Percentiles rank a stretch among this genome's conserved stretches.
Evolutionary conservation across 2,329 filamentous ascomycete genomes (phyloP).

Genomic region (Arthrobotrys entomopaga): DNA sequence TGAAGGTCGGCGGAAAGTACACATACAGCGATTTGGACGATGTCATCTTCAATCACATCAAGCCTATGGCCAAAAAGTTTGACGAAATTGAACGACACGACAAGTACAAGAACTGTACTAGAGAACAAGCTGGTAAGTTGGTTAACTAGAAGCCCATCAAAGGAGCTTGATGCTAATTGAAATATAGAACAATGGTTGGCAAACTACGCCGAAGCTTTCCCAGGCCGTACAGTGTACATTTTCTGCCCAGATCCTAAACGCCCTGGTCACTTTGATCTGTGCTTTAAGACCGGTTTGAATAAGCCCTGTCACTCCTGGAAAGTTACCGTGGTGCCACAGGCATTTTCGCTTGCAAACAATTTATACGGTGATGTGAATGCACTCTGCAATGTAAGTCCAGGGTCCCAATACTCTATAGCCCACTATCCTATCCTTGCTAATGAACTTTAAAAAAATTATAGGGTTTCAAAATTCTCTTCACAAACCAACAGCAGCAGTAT

Average conservation of each 20-base stretch:
- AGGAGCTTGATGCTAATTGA: slow-evolving; percentile 14
- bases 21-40: slow-evolving; percentile 97
- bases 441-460: slow-evolving; percentile 24
- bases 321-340: slow-evolving; percentile 90
- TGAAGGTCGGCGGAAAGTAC: slow-evolving; percentile 87
- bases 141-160: slow-evolving; percentile 25
- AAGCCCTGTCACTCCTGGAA: slow-evolving; percentile 74
- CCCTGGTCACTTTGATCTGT: slow-evolving; percentile 93
- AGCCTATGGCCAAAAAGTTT: slow-evolving; percentile 97
- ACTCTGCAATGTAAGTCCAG: slow-evolving; percentile 77
- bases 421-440: background rate
- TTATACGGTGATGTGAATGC: slow-evolving; percentile 94
- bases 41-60: slow-evolving; percentile 94
- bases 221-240: slow-evolving; percentile 89
- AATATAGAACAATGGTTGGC: slow-evolving; percentile 87
- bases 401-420: background rate
- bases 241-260: slow-evolving; percentile 95
- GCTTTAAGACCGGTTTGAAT: slow-evolving; percentile 88
- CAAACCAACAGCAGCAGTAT: slow-evolving; percentile 63
- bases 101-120: slow-evolving; percentile 86
- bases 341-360: slow-evolving; percentile 87
- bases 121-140: slow-evolving; percentile 81
- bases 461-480: slow-evolving; percentile 73
- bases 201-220: slow-evolving; percentile 95
- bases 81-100: slow-evolving; percentile 95